Conservation (phyloP, 257 asterid species). For the Eucommia ulmoides region DNA sequence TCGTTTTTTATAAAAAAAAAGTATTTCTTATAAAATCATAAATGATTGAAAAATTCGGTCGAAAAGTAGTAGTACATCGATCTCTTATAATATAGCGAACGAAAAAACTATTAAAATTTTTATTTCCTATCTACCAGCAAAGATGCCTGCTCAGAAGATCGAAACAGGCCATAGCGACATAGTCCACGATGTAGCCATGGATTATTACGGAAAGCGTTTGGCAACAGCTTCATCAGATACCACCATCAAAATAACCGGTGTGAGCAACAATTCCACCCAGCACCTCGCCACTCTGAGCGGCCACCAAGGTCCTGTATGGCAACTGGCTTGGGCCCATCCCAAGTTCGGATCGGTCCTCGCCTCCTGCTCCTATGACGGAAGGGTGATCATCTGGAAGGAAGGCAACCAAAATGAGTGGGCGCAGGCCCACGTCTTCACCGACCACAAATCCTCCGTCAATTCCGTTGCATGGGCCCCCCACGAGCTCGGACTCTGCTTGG, state of each 20-base stretch:
- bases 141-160: conserved; percentile 88
- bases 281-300: conserved; percentile 75
- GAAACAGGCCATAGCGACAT: conserved; percentile 85
- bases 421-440: conserved; percentile 54
- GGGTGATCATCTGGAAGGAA: conserved; percentile 87
- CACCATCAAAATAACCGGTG: conserved; percentile 63
- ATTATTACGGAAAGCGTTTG: conserved; percentile 84
- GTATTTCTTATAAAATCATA: too few relatives aligned
- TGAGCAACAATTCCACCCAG: conserved; percentile 58
- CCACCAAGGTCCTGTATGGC: conserved; percentile 95
- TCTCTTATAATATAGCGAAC: too few relatives aligned
- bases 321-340: conserved; percentile 92
- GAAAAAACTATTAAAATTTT: too few relatives aligned
- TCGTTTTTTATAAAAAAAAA: too few relatives aligned
- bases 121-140: conserved; percentile 7
- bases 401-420: conserved; percentile 70
- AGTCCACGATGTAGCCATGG: conserved; percentile 87
- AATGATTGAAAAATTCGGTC: too few relatives aligned
- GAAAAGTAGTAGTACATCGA: too few relatives aligned
- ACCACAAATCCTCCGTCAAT: conserved; percentile 79
- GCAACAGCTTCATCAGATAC: conserved; percentile 92
- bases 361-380: conserved; percentile 86
- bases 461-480: conserved; percentile 95
- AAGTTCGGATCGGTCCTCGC: conserved; percentile 79
- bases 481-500: conserved; percentile 80